Evolutionary conservation across 495 filamentous ascomycete species (phyloP), one percentile per base, ranked within the genome.

Genomic region (Niebla homalea): DNA sequence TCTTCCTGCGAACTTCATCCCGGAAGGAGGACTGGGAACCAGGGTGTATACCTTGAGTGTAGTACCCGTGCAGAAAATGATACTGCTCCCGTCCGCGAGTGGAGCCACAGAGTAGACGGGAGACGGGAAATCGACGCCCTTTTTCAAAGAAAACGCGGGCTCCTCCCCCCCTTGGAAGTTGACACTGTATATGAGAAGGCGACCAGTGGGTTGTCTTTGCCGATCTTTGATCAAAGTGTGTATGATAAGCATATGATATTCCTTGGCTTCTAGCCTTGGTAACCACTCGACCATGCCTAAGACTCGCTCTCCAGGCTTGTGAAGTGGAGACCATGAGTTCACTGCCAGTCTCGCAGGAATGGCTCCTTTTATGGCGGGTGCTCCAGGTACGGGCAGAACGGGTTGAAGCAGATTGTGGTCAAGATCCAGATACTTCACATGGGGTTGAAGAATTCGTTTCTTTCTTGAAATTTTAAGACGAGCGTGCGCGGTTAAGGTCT

Each of bases 221-320:
- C 40, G 38, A n/a, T 38, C 25, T 11, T 42, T 45, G 20, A 54
- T 38, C 36, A 36, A 43, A 11, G 58, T 58, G 42, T 51, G 26
- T 10, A 76, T 60, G 25, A 70, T 64, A 22, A 76, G 58, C 46
- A 73, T 63, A 52, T 76, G 70, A 32, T 73, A 71, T 38, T 62
- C 57, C n/a, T 70, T 57, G 10, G 61, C 65, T 19, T 61, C 60
- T 50, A 60, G 62, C 38, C 56, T 57, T 23, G 69, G 71, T 7
- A 61, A 64, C 73, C 73, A 76, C 50, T 76, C 73, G 16, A 70
- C 48, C 11, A 75, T 70, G 46, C 70, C 74, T 25, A 67, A 68
- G 43, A 75, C 66, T 14, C 60, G 67, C 53, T 76, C 73, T 6
- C 71, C 71, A n/a, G 64, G 59, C 25, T 62, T 12, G 60, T 61